Evolutionary conservation across 345 rosid genomes (phyloP).

Genomic region (Jatropha curcas): DNA sequence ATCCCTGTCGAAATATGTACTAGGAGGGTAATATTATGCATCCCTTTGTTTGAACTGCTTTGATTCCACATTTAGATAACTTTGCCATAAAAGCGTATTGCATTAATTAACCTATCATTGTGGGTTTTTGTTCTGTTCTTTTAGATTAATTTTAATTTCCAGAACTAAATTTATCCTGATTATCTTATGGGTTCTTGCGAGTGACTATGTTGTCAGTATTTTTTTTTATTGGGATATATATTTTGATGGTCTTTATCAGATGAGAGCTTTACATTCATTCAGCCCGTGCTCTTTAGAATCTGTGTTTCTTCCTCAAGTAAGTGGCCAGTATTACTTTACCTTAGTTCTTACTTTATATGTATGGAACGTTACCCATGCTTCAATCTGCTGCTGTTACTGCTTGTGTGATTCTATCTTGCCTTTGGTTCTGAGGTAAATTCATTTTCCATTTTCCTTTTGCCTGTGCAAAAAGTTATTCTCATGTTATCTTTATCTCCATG

Average conservation of each 20-base stretch:
- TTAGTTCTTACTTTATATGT: not conserved
- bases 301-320: not conserved
- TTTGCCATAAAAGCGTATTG: not conserved
- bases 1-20: not conserved
- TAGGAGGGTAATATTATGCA: not conserved
- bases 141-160: not conserved
- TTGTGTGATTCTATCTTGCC: not conserved
- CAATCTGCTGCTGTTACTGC: not conserved
- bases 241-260: not conserved
- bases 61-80: not conserved
- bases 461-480: not conserved
- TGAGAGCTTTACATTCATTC: not conserved
- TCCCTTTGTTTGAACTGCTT: too few relatives aligned
- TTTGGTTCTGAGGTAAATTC: too few relatives aligned
- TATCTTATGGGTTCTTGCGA: not conserved
- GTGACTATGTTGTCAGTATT: not conserved
- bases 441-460: not conserved
- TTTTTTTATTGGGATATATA: too few relatives aligned
- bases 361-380: too few relatives aligned
- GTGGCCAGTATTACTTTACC: too few relatives aligned
- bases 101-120: not conserved
- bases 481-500: not conserved
- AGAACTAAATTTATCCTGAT: not conserved
- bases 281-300: not conserved
- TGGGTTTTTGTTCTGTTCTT: not conserved